Evolutionary conservation across 2,329 filamentous ascomycete genomes (phyloP), one percentile per base, ranked within the genome.

Genomic region (Aspergillus pseudoglaucus): DNA sequence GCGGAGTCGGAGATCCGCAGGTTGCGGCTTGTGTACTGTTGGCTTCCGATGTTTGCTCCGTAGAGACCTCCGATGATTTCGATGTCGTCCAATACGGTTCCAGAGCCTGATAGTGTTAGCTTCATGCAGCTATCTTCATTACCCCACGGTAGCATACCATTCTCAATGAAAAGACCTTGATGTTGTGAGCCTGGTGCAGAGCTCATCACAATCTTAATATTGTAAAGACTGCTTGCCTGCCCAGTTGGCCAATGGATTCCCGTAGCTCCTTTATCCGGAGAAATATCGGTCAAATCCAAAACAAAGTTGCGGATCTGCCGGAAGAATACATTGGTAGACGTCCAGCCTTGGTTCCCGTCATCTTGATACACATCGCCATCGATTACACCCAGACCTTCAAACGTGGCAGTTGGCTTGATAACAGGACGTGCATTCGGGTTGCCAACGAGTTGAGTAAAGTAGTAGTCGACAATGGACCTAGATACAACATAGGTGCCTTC

Each of bases 241-340:
- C 73, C 72, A 38, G 73, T 73, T 15, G 76, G 76, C 77, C 77
- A 80, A 55, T 79, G 76, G 42, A 80, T 75, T 45, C 66, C 68
- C 18, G 60, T 66, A 8, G 62, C 60, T 18, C 53, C 57, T 5
- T 52, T 56, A 32, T 44, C 54, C 2, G 62, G 57, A n/a, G 66
- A 60, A 38, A 70, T 63, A 7, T 52, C 54, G 4, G 71, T 74
- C 39, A 75, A 69, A 58, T 87, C 83, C 35, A 87, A 71, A 47
- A 82, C 70, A 43, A 88, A 73, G 58, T 88, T 87, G 7, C 82
- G 74, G 49, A 87, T 75, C 54, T 82, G 79, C 40, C 82, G 74
- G 59, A 75, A 83, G 65, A 87, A 87, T 8, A 84, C 78, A 55
- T 80, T 82, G 32, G 76, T 80, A 3, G 77, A 66, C 23, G 66